Base-by-base conservation (phyloP, 1,284 basidiomycete genomes). In the Filobasidium uniguttulatum region DNA sequence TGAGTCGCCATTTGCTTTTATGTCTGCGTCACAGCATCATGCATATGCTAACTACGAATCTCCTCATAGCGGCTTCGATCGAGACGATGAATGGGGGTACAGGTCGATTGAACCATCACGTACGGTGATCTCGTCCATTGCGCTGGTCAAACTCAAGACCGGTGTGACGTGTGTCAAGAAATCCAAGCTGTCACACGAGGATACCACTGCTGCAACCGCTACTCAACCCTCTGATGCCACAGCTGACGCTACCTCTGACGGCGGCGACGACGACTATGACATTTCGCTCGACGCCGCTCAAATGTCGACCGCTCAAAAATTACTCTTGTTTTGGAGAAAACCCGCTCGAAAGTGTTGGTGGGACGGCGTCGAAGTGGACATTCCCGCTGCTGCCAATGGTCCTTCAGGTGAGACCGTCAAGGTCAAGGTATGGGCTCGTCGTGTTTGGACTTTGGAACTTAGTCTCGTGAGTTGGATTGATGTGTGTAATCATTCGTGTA, bases 331-430 rank as follows among this genome's bases (percentile, higher is more conserved):
- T 75, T 99, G 93, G 93, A 77, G 93, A 65, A 99, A 99, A 71
- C 93, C 93, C 28, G 93, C 93, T 15, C 78, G 93, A 48, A 99
- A 99, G 71, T 98, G 94, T 71, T 99, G 93, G 93, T 99, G 93
- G 93, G 94, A 99, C 62, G 91, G 91, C 15, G 77, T 91, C 44
- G 90, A 97, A 59, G 79, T 97, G 31, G 83, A 91, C 48, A 68
- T 96, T 20, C 77, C 80, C 7, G 54, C 60, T 17, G 71, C 73
- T 20, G 70, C 71, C 4, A 76, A 73, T 3, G 74, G 80, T 59
- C 63, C 76, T 9, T 66, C 73, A 6, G 45, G 48, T 20, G 56
- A 53, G 30, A 61, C 54, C 17, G 74, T 76, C 57, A 70, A 64
- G 14, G 77, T 90, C 60, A 93, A 91, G 69, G 77, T 98, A 38